Evolutionary conservation across 805 yeast species (phyloP).

Genomic region (Cyberlindnera amylophila): DNA sequence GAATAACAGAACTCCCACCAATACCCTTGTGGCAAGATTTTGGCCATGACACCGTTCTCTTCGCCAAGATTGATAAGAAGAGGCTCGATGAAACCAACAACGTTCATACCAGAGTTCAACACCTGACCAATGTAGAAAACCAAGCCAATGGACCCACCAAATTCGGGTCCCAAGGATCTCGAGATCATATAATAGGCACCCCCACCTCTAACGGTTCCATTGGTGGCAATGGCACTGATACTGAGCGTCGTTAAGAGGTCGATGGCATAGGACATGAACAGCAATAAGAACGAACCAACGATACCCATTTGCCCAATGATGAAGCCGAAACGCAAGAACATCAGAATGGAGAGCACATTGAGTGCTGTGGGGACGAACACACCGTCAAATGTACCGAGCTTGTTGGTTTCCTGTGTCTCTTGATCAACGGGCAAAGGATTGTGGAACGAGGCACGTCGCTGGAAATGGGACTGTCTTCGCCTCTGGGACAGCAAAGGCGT

Average conservation of each 20-base stretch:
- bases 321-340: conserved; percentile 95
- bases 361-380: conserved; percentile 92
- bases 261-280: conserved; percentile 72
- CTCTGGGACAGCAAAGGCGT: conserved; percentile 24
- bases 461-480: conserved; percentile 13
- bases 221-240: conserved; percentile 93
- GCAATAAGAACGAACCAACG: conserved; percentile 64
- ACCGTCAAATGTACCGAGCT: conserved; percentile 80
- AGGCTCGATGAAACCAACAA: conserved; percentile 94
- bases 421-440: conserved; percentile 6
- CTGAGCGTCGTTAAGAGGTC: conserved; percentile 84
- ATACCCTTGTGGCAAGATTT: conserved; percentile 64
- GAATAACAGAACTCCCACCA: conserved; percentile 71
- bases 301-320: conserved; percentile 93
- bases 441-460: conserved; percentile 18
- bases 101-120: conserved; percentile 85
- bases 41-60: conserved; percentile 49
- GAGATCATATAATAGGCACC: conserved; percentile 98
- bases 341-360: conserved; percentile 87
- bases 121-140: conserved; percentile 95
- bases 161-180: conserved; percentile 93
- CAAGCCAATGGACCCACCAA: conserved; percentile 96
- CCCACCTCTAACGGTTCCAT: conserved; percentile 96
- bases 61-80: conserved; percentile 73
- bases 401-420: conserved; percentile 26